Conservation (phyloP, 2,329 filamentous ascomycete genomes). For the Claviceps arundinis region DNA sequence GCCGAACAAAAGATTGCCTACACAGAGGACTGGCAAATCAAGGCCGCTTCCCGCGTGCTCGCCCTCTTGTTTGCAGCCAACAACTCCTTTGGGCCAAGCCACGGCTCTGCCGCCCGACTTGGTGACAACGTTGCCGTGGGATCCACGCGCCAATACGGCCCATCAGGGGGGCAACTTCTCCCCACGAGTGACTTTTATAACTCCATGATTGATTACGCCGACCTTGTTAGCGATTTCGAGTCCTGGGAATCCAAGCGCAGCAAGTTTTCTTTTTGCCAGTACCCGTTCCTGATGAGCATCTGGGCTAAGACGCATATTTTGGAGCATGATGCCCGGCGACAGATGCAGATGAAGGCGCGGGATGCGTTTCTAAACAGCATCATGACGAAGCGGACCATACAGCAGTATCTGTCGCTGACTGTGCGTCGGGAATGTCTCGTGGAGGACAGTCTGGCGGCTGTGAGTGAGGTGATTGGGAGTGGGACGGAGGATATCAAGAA, state of each 20-base stretch:
- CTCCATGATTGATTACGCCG: conserved; percentile 72
- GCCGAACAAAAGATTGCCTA: conserved; percentile 49
- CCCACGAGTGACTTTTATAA: conserved; percentile 82
- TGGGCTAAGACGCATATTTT: conserved; percentile 86
- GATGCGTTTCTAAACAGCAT: conserved; percentile 89
- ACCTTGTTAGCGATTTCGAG: conserved; percentile 76
- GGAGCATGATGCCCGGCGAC: conserved; percentile 73
- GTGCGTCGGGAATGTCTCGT: conserved; percentile 76
- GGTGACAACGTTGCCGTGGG: conserved; percentile 9
- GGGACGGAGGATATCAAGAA: conserved; percentile 83
- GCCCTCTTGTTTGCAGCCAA: conserved; percentile 74
- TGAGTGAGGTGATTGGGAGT: conserved; percentile 73
- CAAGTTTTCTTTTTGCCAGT: conserved; percentile 82
- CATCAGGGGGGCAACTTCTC: conserved; percentile 49
- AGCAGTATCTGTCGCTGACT: conserved; percentile 64
- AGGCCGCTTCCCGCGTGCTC: conserved; percentile 66
- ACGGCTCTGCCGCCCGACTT: conserved; percentile 13
- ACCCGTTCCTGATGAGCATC: conserved; percentile 82
- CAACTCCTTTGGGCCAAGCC: conserved; percentile 33
- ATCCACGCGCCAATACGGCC: conserved; percentile 13
- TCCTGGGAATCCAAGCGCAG: conserved; percentile 64
- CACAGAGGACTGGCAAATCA: conserved; percentile 80
- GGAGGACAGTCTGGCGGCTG: conserved; percentile 72
- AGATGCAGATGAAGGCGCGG: conserved; percentile 79
- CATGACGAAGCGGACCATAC: conserved; percentile 57